Percentiles rank a stretch among this genome's conserved stretches.
Evolutionary conservation across 148 eudicot species (phyloP).

Genomic region (Nyssa sinensis): DNA sequence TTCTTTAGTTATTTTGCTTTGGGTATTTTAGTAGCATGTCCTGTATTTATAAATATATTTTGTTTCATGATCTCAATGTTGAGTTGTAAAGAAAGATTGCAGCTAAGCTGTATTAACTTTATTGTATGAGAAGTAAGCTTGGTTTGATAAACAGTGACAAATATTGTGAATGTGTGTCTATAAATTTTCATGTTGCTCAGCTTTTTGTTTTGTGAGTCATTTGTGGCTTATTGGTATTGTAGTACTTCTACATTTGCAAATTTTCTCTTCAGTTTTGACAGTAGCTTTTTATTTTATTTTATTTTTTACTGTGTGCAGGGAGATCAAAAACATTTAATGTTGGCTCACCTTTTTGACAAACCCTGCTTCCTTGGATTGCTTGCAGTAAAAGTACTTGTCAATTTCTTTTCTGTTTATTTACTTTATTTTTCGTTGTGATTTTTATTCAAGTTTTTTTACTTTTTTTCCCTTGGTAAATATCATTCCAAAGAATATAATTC

Average conservation of each 20-base stretch:
- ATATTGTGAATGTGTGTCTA: not conserved
- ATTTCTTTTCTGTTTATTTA: not conserved
- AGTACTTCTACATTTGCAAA: not conserved
- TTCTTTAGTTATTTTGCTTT: not conserved
- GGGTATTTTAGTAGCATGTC: too few species aligned
- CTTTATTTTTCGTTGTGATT: not conserved
- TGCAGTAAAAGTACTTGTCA: slow-evolving; percentile 60
- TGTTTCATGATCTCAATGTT: too few species aligned
- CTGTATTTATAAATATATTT: too few species aligned
- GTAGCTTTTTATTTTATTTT: not conserved
- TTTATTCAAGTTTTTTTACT: not conserved
- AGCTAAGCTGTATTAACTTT: too few species aligned
- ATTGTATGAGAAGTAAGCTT: not conserved
- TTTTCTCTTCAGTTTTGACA: not conserved
- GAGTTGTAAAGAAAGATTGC: too few species aligned
- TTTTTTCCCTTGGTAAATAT: not conserved
- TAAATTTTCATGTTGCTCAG: not conserved
- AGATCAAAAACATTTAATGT: slow-evolving; percentile 64
- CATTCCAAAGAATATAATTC: not conserved
- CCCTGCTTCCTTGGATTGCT: slow-evolving; percentile 93
- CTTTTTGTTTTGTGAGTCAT: not conserved
- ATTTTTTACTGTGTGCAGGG: slow-evolving; percentile 38
- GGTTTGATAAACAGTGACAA: not conserved
- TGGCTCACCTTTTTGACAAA: slow-evolving; percentile 97
- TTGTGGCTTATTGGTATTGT: not conserved